Evolutionary conservation across 495 filamentous ascomycete genomes (phyloP), one percentile per base, ranked within the genome.

Genomic region (Penicillium samsonianum): DNA sequence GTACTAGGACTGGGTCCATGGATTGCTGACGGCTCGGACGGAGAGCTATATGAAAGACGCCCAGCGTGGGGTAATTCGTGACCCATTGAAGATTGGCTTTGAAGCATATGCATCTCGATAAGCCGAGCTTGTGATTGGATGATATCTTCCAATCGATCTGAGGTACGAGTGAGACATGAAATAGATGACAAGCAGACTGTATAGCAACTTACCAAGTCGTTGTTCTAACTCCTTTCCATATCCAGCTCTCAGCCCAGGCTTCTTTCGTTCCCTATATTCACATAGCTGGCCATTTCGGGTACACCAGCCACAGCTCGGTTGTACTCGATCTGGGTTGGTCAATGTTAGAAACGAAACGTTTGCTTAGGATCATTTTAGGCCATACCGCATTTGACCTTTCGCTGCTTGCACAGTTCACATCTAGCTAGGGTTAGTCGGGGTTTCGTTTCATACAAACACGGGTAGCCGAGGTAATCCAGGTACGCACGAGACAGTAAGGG

Each of bases 251-350:
- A 93, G 74, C 1, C 90, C 90, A 20, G 90, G 90, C 69, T 93
- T 93, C 75, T 91, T 93, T 19, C 90, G 82, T 65, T 90, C 89
- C 67, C 87, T 90, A 72, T 94, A 94, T 68, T 92, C 88, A 74
- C 90, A 94, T 25, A 76, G 38, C 41, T 90, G 87, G 6, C 82
- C 81, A 69, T 95, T 95, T 53, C 90, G 85, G 62, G 78, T 79
- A 66, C 91, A 96, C 91, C 91, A 95, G 43, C 91, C 91, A 71
- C 91, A 96, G 55, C 84, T 85, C 9, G 91, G 91, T 55, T 92
- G 90, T 10, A 86, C 82, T 22, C 90, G 86, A 75, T 94, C 76
- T 78, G 22, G 6, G 45, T 33, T 9, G 5, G 17, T 61, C 65
- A 58, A 61, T 61, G 23, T 65, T 55, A 55, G 46, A 35, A 26